Evolutionary conservation across 352 stramenopile genomes (phyloP), one percentile per base, ranked within the genome.

Genomic region (Pythium rhizo-oryzae): DNA sequence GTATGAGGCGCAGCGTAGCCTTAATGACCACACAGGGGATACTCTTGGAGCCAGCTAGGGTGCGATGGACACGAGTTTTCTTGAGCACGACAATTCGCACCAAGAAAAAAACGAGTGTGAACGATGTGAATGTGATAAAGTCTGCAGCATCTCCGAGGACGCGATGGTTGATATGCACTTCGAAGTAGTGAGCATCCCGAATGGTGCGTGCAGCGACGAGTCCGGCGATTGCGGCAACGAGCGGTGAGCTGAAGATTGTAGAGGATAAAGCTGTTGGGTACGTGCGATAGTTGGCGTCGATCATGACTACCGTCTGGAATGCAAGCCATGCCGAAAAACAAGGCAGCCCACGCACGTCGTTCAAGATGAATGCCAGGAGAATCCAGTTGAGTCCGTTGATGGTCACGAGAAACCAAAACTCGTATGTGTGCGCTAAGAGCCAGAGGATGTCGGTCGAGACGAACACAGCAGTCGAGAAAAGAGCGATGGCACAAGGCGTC

Each of bases 251-350:
- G 30, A 69, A 13, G 9, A 55, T 21, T 4, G 53, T 57, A 2
- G 62, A 68, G 12, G 52, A 21, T n/a, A 68, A 21, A 3, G 52
- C 55, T 4, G 51, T 61, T 8, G 41, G 62, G 23, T 57, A 68
- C n/a, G 62, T 62, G 5, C 62, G 52, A 18, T 68, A 62, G 30
- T 68, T 68, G 28, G 62, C 47, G 28, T 68, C 62, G n/a, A 68
- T 50, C 23, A 57, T 39, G 23, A 50, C 24, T 7, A 68, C 46
- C 24, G 39, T 62, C 30, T 68, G 62, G 11, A 60, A 62, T 7
- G 51, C 37, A 6, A 68, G 43, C 37, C 62, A 68, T 9, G 52
- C 54, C 0, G 55, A 49, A 7, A 21, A 33, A 18, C 52, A 68
- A 12, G 50, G 3, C 8, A 62, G 2, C 18, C n/a, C 52, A 19